A percentile compares a stretch with the other conserved stretches of the same genome.
Evolutionary conservation across 768 basidiomycete genomes (phyloP).

Genomic region (Hericium coralloides): DNA sequence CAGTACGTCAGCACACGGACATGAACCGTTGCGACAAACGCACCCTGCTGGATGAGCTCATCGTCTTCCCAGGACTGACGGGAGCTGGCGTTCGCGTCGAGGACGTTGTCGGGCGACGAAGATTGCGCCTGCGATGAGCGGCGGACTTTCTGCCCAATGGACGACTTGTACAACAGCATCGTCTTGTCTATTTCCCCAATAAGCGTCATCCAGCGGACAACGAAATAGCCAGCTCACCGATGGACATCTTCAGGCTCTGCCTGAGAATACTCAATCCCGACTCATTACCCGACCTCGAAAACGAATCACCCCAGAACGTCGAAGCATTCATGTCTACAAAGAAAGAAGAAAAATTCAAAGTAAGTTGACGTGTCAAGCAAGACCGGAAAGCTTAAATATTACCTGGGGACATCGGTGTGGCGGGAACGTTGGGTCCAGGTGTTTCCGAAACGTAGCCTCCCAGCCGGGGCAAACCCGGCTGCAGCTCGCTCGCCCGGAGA

Average conservation of each 20-base stretch:
- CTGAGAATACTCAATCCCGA: slow-evolving; percentile 43
- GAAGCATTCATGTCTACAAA: slow-evolving; percentile 4
- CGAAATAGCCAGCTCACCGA: slow-evolving; percentile 34
- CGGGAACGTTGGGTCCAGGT: slow-evolving; percentile 5
- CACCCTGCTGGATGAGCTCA: slow-evolving; percentile 35
- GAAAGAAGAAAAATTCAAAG: background rate
- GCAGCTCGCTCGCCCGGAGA: slow-evolving; percentile 24
- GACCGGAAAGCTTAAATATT: background rate
- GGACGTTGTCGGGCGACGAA: slow-evolving; percentile 18
- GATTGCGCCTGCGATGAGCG: slow-evolving; percentile 27
- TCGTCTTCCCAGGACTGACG: slow-evolving; percentile 45
- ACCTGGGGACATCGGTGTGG: slow-evolving; percentile 20
- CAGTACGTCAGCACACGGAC: background rate
- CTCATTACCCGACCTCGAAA: slow-evolving; percentile 18
- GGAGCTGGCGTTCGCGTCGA: slow-evolving; percentile 15
- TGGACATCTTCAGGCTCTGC: slow-evolving; percentile 65
- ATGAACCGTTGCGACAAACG: background rate
- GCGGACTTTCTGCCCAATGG: slow-evolving; percentile 31
- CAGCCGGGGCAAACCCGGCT: slow-evolving; percentile 13
- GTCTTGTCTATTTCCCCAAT: slow-evolving; percentile 40
- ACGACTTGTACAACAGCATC: slow-evolving; percentile 57
- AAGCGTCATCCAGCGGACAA: background rate
- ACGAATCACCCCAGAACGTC: slow-evolving; percentile 3
- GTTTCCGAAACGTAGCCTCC: background rate
- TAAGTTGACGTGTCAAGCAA: background rate